Conservation (phyloP, 805 yeast genomes). For the Ogataea wickerhamii region DNA sequence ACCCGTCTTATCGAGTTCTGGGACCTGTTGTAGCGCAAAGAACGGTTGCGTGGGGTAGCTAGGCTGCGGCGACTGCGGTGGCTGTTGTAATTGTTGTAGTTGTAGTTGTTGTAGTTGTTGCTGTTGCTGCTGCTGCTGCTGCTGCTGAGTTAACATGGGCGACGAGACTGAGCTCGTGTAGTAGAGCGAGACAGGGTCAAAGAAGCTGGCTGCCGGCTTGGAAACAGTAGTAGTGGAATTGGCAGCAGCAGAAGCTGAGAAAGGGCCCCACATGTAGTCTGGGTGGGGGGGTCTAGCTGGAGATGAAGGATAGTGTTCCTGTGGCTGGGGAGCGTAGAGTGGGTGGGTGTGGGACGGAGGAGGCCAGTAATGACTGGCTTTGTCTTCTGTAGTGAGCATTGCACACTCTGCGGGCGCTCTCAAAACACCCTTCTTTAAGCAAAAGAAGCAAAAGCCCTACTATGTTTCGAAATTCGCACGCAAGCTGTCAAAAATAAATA, state of each 20-base stretch:
- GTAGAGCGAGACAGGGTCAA: slow-evolving; percentile 3
- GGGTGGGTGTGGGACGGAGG: background rate
- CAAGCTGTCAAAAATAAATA: too few species aligned
- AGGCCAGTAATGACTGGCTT: slow-evolving; percentile 1
- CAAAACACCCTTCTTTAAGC: too few species aligned
- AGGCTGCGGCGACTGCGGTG: background rate
- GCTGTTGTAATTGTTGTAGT: background rate
- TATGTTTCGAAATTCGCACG: too few species aligned
- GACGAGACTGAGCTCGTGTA: slow-evolving; percentile 1
- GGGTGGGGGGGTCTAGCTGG: too few species aligned
- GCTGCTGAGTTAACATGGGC: slow-evolving; percentile 7
- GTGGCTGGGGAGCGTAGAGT: too few species aligned
- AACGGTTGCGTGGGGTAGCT: background rate
- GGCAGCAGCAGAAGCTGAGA: background rate
- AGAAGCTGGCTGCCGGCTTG: slow-evolving; percentile 1
- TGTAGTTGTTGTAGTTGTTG: background rate
- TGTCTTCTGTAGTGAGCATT: slow-evolving; percentile 7
- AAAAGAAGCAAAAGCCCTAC: too few species aligned
- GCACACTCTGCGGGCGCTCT: too few species aligned
- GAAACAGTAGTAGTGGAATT: too few species aligned
- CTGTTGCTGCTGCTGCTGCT: background rate
- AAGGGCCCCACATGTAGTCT: too few species aligned
- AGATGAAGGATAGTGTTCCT: too few species aligned
- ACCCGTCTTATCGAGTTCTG: slow-evolving; percentile 5
- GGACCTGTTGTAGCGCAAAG: slow-evolving; percentile 1